Conservation (phyloP, 2,329 filamentous ascomycete genomes). For the Sarocladium brachiariae region DNA sequence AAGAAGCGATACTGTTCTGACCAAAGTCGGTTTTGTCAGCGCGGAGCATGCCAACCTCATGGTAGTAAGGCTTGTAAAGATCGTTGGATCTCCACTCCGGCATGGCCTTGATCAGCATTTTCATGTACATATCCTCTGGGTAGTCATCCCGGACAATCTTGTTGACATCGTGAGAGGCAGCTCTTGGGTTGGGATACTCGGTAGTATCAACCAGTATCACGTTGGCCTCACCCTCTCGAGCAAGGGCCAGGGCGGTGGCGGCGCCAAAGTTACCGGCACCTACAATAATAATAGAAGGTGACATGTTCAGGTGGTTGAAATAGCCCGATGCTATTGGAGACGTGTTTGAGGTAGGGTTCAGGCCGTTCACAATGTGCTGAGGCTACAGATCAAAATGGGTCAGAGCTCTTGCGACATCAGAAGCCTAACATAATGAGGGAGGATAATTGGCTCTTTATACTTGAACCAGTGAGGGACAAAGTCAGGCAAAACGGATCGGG, state of each 20-base stretch:
- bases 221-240: slow-evolving; percentile 20
- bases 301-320: slow-evolving; percentile 1
- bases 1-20: slow-evolving; percentile 32
- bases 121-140: slow-evolving; percentile 32
- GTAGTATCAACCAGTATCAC: slow-evolving; percentile 31
- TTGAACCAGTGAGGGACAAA: not conserved
- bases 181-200: slow-evolving; percentile 29
- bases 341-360: too few species aligned
- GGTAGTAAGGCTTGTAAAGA: slow-evolving; percentile 47
- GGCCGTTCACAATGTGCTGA: too few species aligned
- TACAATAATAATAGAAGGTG: slow-evolving; percentile 28
- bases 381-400: slow-evolving; percentile 11
- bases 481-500: slow-evolving; percentile 1
- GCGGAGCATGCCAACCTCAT: slow-evolving; percentile 49
- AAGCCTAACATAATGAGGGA: not conserved
- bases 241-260: slow-evolving; percentile 31
- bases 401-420: too few species aligned
- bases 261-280: slow-evolving; percentile 39
- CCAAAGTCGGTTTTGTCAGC: slow-evolving; percentile 36
- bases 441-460: slow-evolving; percentile 6
- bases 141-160: slow-evolving; percentile 38
- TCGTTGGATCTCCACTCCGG: slow-evolving; percentile 33
- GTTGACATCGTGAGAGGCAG: slow-evolving; percentile 40
- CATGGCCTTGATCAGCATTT: slow-evolving; percentile 33
- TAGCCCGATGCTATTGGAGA: too few species aligned